A percentile compares a stretch with the other conserved stretches of the same genome.
Evolutionary conservation across 306 rosid species (phyloP).

Genomic region (Pterocarpus macrocarpus): DNA sequence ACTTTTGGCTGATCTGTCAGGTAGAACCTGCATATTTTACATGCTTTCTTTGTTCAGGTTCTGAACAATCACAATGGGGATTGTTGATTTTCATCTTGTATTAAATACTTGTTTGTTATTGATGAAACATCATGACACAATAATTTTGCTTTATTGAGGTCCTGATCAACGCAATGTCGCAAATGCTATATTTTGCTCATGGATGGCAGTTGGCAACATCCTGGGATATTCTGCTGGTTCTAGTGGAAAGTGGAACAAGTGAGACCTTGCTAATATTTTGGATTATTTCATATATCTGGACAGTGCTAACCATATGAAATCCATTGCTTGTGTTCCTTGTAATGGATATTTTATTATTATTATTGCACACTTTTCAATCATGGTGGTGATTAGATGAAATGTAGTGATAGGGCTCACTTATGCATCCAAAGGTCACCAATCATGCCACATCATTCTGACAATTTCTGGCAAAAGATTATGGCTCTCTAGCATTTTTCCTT

Average conservation of each 20-base stretch:
- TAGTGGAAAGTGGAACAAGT: conserved; percentile 97
- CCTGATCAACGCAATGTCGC: conserved; percentile 93
- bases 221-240: conserved; percentile 97
- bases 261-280: conserved; percentile 45
- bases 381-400: background rate
- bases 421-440: too few species aligned
- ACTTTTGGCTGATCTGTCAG: conserved; percentile 96
- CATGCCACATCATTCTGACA: too few species aligned
- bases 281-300: conserved; percentile 32
- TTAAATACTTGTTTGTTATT: conserved; percentile 4
- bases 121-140: conserved; percentile 12
- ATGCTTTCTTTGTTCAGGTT: conserved; percentile 31
- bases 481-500: background rate
- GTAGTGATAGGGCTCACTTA: too few species aligned
- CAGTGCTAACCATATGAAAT: conserved; percentile 3
- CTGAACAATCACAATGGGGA: conserved; percentile 24
- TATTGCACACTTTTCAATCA: background rate
- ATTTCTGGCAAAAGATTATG: too few species aligned
- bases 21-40: conserved; percentile 52
- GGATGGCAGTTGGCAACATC: conserved; percentile 99
- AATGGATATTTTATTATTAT: background rate
- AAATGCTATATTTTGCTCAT: conserved; percentile 95
- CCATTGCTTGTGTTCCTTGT: background rate
- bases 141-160: conserved; percentile 58
- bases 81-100: conserved; percentile 40